phyloP scores from a whole-genome alignment of 1,139 yeast species.

The Yamadazyma triangularis region DNA sequence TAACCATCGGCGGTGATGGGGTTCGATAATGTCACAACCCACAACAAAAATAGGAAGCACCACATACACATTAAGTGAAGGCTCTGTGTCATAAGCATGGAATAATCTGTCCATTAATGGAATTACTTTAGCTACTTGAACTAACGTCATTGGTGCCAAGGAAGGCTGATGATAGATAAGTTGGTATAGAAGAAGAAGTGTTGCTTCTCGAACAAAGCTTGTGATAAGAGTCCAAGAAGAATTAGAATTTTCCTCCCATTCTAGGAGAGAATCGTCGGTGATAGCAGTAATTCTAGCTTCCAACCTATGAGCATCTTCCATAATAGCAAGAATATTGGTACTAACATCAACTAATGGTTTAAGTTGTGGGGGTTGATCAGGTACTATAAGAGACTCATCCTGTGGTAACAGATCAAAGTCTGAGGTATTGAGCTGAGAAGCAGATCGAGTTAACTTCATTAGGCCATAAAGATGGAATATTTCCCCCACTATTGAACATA shows the following conservation, averaged over 20 bases:
- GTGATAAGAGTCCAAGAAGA: too few species aligned
- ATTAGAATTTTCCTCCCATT: too few species aligned
- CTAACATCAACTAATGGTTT: slow-evolving; percentile 1
- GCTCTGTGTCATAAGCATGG: background rate
- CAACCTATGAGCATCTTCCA: background rate
- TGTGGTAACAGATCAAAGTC: too few species aligned
- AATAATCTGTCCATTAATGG: slow-evolving; percentile 1
- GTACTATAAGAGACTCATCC: too few species aligned
- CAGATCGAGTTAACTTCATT: slow-evolving; percentile 2
- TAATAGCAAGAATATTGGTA: slow-evolving; percentile 1
- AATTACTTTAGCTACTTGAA: slow-evolving; percentile 1
- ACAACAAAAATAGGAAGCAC: slow-evolving; percentile 1
- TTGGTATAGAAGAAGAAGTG: slow-evolving; percentile 2
- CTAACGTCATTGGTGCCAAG: slow-evolving; percentile 1
- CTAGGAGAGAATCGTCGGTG: too few species aligned
- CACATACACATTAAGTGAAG: background rate
- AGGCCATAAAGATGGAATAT: slow-evolving; percentile 3
- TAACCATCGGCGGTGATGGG: slow-evolving; percentile 1
- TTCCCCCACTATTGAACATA: slow-evolving; percentile 2
- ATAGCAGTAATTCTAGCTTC: too few species aligned
- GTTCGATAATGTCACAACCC: slow-evolving; percentile 1
- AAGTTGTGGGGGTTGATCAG: slow-evolving; percentile 1
- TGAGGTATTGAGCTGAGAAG: slow-evolving; percentile 1
- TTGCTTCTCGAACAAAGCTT: slow-evolving; percentile 1
- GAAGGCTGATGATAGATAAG: slow-evolving; percentile 3